Percentiles rank a stretch among this genome's conserved stretches.
Conservation (phyloP, 768 basidiomycete species). For the Candolleomyces eurysporus region DNA sequence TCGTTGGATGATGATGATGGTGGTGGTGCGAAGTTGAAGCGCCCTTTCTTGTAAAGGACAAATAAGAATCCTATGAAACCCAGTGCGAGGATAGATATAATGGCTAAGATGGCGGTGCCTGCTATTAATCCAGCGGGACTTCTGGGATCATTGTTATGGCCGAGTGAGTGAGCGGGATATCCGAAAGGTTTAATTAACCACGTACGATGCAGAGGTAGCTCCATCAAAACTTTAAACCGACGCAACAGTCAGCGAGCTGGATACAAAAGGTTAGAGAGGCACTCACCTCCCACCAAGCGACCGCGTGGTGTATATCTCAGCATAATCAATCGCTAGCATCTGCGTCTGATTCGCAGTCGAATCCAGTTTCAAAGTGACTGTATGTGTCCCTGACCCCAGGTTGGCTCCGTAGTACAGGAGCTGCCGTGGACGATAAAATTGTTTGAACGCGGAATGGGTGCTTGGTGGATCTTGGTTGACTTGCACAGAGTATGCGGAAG, state of each 20-base stretch:
- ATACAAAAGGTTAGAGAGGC: background rate
- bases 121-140: slow-evolving; percentile 11
- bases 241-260: background rate
- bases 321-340: slow-evolving; percentile 23
- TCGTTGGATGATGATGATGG: background rate
- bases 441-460: slow-evolving; percentile 4
- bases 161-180: background rate
- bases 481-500: slow-evolving; percentile 7
- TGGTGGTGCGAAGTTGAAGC: background rate
- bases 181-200: background rate
- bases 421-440: slow-evolving; percentile 11
- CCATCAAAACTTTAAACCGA: background rate
- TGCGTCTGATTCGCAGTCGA: slow-evolving; percentile 2
- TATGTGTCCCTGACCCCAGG: slow-evolving; percentile 14
- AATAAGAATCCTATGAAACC: slow-evolving; percentile 2
- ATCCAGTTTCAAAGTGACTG: background rate
- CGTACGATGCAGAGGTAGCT: background rate
- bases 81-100: slow-evolving; percentile 8
- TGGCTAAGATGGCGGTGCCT: slow-evolving; percentile 12
- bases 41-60: background rate
- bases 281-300: slow-evolving; percentile 17
- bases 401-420: slow-evolving; percentile 15
- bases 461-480: slow-evolving; percentile 7
- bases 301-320: slow-evolving; percentile 17
- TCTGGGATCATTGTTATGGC: background rate